These are phyloP conservation scores for Chloromonas sp. DNA, from an alignment of 163 green algal species.

Conservation along the genomic window DNA sequence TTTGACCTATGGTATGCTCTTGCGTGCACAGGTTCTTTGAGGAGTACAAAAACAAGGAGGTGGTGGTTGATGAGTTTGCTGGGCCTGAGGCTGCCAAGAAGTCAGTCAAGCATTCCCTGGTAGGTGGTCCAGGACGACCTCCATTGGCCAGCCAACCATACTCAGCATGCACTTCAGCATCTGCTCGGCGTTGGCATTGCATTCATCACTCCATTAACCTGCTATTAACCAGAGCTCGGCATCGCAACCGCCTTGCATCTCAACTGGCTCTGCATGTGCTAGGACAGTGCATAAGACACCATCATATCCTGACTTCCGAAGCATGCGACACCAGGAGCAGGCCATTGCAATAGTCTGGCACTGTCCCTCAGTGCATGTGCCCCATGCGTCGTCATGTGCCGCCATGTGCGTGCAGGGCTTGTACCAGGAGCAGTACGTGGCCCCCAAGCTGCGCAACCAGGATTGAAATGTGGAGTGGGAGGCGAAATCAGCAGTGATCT, in stretches of 20 bases:
- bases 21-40: slow-evolving; percentile 71
- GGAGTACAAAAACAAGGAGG: slow-evolving; percentile 91
- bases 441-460: slow-evolving; percentile 41
- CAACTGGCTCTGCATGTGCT: neutral
- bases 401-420: slow-evolving; percentile 30
- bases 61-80: slow-evolving; percentile 79
- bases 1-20: neutral
- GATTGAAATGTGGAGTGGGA: too few species aligned
- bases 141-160: too few species aligned
- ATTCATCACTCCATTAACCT: neutral
- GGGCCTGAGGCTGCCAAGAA: slow-evolving; percentile 58
- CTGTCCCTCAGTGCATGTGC: neutral
- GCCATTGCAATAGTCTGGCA: too few species aligned
- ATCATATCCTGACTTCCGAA: neutral
- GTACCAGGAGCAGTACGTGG: slow-evolving; percentile 68
- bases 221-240: neutral
- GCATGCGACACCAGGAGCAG: neutral
- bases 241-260: neutral
- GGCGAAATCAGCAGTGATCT: too few species aligned
- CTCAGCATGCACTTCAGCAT: neutral
- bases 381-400: neutral
- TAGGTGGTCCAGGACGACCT: slow-evolving; percentile 17
- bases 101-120: slow-evolving; percentile 65
- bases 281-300: neutral
- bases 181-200: neutral